Percentiles rank a stretch among this genome's conserved stretches.
These are phyloP conservation scores for Ceratobasidium sp. DNA, from an alignment of 1,284 basidiomycete genomes.

Conservation along the genomic window DNA sequence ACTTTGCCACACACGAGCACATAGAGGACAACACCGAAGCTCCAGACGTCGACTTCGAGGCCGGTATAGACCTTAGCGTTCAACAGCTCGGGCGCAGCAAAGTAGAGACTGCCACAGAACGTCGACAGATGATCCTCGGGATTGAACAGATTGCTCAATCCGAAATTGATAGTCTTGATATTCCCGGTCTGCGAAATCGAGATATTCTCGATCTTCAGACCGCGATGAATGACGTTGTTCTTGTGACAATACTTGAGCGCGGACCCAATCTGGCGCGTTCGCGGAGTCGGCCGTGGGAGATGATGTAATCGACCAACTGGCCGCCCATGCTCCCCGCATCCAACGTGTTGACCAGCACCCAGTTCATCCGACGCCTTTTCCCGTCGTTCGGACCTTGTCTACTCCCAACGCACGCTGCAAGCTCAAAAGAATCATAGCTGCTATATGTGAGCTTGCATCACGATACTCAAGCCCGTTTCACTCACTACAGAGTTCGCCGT, in stretches of 20 bases:
- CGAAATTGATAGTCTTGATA: slow-evolving; percentile 99
- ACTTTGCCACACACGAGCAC: slow-evolving; percentile 98
- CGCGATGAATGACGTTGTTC: slow-evolving; percentile 97
- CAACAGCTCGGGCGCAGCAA: slow-evolving; percentile 96
- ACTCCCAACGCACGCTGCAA: slow-evolving; percentile 61
- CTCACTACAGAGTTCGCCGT: too few species aligned
- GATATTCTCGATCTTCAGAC: slow-evolving; percentile 99
- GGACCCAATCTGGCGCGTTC: slow-evolving; percentile 95
- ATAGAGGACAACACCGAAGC: slow-evolving; percentile 97
- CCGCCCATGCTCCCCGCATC: slow-evolving; percentile 99
- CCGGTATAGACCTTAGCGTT: slow-evolving; percentile 98
- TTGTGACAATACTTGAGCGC: slow-evolving; percentile 97
- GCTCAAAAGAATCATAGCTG: too few species aligned
- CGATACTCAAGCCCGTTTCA: too few species aligned
- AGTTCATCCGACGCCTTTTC: slow-evolving; percentile 37
- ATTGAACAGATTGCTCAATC: slow-evolving; percentile 96
- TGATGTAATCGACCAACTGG: slow-evolving; percentile 99
- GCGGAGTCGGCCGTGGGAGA: slow-evolving; percentile 94
- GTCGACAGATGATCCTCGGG: slow-evolving; percentile 88
- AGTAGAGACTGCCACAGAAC: slow-evolving; percentile 98
- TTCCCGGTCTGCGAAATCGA: slow-evolving; percentile 98
- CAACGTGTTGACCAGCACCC: slow-evolving; percentile 90
- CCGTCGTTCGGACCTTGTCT: slow-evolving; percentile 18
- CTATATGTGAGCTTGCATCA: too few species aligned
- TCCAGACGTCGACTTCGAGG: slow-evolving; percentile 99